These are phyloP conservation scores for Podospora tetraspora DNA, from an alignment of 495 filamentous ascomycete species.

Conservation along the genomic window DNA sequence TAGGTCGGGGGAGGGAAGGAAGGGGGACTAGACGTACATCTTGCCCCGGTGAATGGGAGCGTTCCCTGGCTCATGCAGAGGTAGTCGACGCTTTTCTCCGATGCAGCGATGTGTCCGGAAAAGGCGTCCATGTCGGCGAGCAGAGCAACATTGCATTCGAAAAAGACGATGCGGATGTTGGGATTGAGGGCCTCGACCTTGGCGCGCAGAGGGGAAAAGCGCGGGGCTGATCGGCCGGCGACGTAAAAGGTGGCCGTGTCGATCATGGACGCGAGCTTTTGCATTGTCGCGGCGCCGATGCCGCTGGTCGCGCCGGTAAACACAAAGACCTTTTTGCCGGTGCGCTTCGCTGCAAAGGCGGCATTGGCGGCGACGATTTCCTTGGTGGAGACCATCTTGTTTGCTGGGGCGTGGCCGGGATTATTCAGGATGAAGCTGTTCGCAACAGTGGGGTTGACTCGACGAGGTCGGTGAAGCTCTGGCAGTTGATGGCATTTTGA, in stretches of 20 bases:
- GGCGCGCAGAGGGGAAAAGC: conserved; percentile 8
- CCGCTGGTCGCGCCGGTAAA: conserved; percentile 29
- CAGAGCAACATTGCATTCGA: conserved; percentile 21
- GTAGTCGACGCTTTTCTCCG: conserved; percentile 18
- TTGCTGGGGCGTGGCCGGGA: neutral
- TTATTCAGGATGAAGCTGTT: neutral
- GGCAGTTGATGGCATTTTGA: neutral
- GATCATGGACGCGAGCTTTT: conserved; percentile 21
- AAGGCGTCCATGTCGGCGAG: conserved; percentile 19
- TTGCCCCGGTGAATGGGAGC: conserved; percentile 10
- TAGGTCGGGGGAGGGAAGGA: too few relatives aligned
- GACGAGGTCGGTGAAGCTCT: neutral
- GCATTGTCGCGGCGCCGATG: conserved; percentile 20
- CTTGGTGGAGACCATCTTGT: neutral
- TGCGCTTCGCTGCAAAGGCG: conserved; percentile 12
- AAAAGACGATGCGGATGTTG: conserved; percentile 13
- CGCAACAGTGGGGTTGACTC: neutral
- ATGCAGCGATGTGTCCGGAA: conserved; percentile 3
- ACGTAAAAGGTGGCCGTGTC: conserved; percentile 22
- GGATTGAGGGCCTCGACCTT: conserved; percentile 12
- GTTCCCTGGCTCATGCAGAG: conserved; percentile 23
- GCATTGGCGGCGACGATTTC: conserved; percentile 14
- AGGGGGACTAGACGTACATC: too few relatives aligned
- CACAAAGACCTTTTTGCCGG: conserved; percentile 21
- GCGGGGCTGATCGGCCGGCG: conserved; percentile 14